Evolutionary conservation across 2,329 filamentous ascomycete species (phyloP).

Genomic region (Truncatella angustata): DNA sequence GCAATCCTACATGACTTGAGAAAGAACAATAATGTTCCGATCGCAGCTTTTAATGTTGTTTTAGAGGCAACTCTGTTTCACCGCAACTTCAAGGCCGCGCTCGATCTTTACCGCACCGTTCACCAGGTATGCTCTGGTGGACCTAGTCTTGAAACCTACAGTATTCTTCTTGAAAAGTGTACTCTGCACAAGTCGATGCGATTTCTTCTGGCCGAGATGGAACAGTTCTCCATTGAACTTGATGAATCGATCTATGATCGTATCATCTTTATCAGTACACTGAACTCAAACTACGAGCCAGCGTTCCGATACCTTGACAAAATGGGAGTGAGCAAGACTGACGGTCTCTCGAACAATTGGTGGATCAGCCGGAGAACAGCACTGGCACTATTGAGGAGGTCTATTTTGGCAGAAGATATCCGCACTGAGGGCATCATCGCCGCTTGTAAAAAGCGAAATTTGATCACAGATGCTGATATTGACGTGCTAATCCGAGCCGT

Average conservation of each 20-base stretch:
- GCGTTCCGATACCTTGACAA: conserved; percentile 31
- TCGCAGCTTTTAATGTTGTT: conserved; percentile 39
- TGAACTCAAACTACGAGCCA: conserved; percentile 31
- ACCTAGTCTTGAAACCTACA: conserved; percentile 35
- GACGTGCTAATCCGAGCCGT: background rate
- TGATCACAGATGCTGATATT: conserved; percentile 24
- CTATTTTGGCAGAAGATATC: conserved; percentile 30
- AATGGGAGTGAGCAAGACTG: conserved; percentile 18
- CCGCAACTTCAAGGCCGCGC: conserved; percentile 22
- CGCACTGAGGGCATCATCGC: conserved; percentile 31
- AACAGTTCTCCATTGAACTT: conserved; percentile 30
- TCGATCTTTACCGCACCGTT: conserved; percentile 36
- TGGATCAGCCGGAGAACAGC: conserved; percentile 33
- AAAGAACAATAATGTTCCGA: conserved; percentile 30
- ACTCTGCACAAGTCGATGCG: conserved; percentile 25
- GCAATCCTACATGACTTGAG: conserved; percentile 55
- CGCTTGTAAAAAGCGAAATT: conserved; percentile 25
- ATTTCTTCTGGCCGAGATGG: conserved; percentile 37
- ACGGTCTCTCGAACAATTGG: conserved; percentile 15
- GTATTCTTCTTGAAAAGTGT: conserved; percentile 31
- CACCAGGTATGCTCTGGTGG: conserved; percentile 32
- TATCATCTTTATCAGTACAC: conserved; percentile 30
- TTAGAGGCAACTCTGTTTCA: conserved; percentile 32
- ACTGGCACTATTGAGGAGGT: conserved; percentile 31
- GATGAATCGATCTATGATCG: conserved; percentile 27